These are phyloP conservation scores for Alternaria alternata DNA, from an alignment of 2,329 filamentous ascomycete genomes.

Conservation along the genomic window DNA sequence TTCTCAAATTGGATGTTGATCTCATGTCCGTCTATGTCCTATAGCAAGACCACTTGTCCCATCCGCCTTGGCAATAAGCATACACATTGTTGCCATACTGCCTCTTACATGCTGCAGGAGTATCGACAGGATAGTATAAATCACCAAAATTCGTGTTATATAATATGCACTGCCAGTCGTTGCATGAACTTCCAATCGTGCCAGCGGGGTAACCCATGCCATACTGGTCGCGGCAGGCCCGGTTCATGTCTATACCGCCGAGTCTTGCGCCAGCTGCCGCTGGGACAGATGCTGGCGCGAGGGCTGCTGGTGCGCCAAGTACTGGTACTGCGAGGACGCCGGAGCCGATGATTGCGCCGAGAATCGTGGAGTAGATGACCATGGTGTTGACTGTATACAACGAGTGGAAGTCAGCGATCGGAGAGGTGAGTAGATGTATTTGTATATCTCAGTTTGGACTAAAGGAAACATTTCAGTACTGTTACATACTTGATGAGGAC, in stretches of 20 bases:
- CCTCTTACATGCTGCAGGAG: background rate
- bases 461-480: background rate
- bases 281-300: background rate
- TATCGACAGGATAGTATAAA: background rate
- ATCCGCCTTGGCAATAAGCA: background rate
- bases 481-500: background rate
- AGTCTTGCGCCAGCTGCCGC: background rate
- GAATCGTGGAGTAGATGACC: background rate
- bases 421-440: background rate
- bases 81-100: background rate
- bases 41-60: conserved; percentile 1
- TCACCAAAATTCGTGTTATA: background rate
- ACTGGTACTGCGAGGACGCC: background rate
- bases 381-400: background rate
- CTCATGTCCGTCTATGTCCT: background rate
- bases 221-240: background rate
- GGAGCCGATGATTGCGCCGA: background rate
- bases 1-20: background rate
- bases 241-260: background rate
- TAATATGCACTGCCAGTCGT: background rate
- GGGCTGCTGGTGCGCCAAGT: background rate
- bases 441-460: background rate
- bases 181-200: background rate
- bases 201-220: background rate
- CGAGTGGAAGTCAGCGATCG: background rate